Evolutionary conservation across 805 yeast species (phyloP).

Genomic region (Wickerhamiella australiensis): DNA sequence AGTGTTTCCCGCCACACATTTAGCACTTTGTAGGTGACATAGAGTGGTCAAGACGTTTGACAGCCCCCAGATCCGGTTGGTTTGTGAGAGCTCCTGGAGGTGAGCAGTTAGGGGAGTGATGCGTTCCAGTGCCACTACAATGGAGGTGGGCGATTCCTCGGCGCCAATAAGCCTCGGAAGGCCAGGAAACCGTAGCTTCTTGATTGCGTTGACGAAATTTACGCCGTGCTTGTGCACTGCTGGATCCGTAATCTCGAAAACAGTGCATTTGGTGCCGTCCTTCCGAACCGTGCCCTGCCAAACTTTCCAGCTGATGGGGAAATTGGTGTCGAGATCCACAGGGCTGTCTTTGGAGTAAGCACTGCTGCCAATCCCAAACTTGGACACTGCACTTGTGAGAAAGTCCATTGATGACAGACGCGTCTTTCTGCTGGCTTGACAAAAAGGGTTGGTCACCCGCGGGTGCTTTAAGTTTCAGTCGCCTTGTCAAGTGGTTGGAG

Average conservation of each 20-base stretch:
- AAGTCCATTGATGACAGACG: conserved; percentile 42
- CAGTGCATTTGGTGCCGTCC: conserved; percentile 41
- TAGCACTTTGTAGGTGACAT: conserved; percentile 42
- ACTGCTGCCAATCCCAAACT: conserved; percentile 24
- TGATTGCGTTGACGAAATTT: conserved; percentile 38
- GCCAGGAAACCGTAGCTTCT: conserved; percentile 58
- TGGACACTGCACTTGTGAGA: conserved; percentile 47
- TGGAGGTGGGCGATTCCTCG: conserved; percentile 43
- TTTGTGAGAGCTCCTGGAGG: conserved; percentile 24
- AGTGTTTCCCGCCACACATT: conserved; percentile 54
- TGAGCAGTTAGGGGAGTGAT: conserved; percentile 41
- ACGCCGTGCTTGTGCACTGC: conserved; percentile 33
- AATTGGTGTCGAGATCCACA: conserved; percentile 22
- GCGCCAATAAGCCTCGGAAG: conserved; percentile 51
- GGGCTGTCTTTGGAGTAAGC: conserved; percentile 29
- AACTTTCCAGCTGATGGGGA: conserved; percentile 46
- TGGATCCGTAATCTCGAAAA: conserved; percentile 38
- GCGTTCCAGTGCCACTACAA: conserved; percentile 57
- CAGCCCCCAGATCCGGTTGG: conserved; percentile 37
- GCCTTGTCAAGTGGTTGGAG: too few species aligned
- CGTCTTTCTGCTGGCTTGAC: too few species aligned
- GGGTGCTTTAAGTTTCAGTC: too few species aligned
- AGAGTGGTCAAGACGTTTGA: conserved; percentile 44
- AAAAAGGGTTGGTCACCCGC: too few species aligned
- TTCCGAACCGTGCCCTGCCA: conserved; percentile 43